Percentiles rank a stretch among this genome's conserved stretches.
Evolutionary conservation across 768 basidiomycete genomes (phyloP).

Genomic region (Cystofilobasidium bisporidii): DNA sequence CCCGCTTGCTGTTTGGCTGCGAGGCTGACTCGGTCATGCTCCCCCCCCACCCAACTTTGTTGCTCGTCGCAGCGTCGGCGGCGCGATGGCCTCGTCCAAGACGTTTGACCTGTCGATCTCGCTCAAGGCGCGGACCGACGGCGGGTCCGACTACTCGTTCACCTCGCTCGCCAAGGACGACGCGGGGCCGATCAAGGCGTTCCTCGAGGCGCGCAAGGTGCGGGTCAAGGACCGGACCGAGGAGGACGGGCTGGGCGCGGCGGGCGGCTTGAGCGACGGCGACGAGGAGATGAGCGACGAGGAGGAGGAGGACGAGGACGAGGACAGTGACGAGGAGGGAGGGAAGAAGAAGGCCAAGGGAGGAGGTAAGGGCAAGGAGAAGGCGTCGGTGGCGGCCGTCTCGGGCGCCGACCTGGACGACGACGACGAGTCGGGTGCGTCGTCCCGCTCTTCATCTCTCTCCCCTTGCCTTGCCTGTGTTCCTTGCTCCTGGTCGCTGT

Average conservation of each 20-base stretch:
- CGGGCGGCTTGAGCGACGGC: constrained; percentile 58
- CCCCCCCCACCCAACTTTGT: too few species aligned
- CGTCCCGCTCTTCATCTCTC: constrained; percentile 22
- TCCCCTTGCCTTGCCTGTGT: constrained; percentile 20
- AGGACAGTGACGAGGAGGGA: constrained; percentile 10
- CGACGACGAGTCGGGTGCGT: constrained; percentile 35
- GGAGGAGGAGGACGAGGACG: constrained; percentile 13
- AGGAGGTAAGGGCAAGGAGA: not conserved
- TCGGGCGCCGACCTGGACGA: constrained; percentile 29
- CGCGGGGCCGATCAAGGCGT: constrained; percentile 71
- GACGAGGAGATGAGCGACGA: constrained; percentile 67
- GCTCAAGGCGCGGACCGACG: constrained; percentile 20
- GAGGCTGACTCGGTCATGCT: too few species aligned
- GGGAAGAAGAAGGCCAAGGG: constrained; percentile 21
- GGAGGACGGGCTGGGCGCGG: constrained; percentile 45
- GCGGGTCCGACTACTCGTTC: constrained; percentile 76
- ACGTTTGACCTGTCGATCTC: constrained; percentile 84
- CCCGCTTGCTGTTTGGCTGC: too few species aligned
- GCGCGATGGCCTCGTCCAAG: constrained; percentile 72
- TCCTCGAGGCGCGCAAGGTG: constrained; percentile 81
- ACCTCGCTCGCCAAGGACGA: constrained; percentile 94
- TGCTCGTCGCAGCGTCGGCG: constrained; percentile 55
- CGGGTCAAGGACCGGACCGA: constrained; percentile 93
- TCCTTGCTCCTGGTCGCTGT: not conserved
- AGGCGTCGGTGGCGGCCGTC: not conserved